These are phyloP conservation scores for Fraxinus paxiana DNA, from an alignment of 305 asterid species.

Conservation along the genomic window DNA sequence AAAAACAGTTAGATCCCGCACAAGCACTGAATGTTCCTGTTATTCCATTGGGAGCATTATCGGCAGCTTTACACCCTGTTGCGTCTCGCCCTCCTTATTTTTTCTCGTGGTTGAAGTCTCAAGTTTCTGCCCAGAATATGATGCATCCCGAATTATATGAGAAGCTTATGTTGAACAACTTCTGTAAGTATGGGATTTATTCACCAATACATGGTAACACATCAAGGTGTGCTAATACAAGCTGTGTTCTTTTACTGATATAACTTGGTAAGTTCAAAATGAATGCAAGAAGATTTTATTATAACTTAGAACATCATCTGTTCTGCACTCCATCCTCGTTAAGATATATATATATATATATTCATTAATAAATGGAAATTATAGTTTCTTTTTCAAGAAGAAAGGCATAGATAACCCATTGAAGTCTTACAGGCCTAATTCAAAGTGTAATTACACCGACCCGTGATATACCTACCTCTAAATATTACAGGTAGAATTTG, in stretches of 20 bases:
- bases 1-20: conserved; percentile 79
- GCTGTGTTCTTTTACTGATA: background rate
- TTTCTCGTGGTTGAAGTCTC: conserved; percentile 71
- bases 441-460: background rate
- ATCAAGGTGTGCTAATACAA: background rate
- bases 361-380: background rate
- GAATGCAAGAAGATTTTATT: too few relatives aligned
- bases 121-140: conserved; percentile 86
- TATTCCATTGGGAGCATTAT: conserved; percentile 82
- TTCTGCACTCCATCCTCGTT: too few relatives aligned
- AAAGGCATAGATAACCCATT: background rate
- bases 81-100: conserved; percentile 69
- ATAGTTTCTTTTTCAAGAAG: background rate
- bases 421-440: background rate
- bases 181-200: conserved; percentile 42
- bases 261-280: too few relatives aligned
- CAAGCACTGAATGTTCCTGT: conserved; percentile 87
- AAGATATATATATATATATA: too few relatives aligned
- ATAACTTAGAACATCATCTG: background rate
- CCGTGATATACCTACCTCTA: background rate
- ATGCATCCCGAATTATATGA: conserved; percentile 83
- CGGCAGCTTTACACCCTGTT: conserved; percentile 82
- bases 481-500: background rate
- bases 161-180: conserved; percentile 79
- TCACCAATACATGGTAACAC: too few relatives aligned